phyloP scores from a whole-genome alignment of 2,329 filamentous ascomycete genomes.

The Zymoseptoria ardabiliae region DNA sequence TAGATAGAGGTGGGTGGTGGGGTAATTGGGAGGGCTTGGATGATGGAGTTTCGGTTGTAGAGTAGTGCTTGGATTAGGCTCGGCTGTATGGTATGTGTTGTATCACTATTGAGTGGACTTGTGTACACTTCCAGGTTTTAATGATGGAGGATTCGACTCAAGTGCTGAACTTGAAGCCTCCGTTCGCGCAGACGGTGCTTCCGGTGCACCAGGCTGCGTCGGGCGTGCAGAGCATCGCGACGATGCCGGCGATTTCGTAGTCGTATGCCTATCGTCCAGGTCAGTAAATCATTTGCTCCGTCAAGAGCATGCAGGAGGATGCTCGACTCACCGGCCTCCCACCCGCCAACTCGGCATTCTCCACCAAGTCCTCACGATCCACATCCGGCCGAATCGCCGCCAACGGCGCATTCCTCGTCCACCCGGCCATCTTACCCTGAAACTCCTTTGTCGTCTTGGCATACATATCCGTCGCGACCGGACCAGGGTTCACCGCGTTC shows the following conservation, averaged over 20 bases:
- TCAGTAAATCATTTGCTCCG: conserved; percentile 20
- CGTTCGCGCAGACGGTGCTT: conserved; percentile 72
- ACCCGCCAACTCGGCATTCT: conserved; percentile 41
- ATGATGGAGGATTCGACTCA: not conserved
- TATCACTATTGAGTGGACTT: not conserved
- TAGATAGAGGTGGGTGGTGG: too few relatives aligned
- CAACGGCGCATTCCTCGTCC: conserved; percentile 58
- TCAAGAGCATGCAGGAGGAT: conserved; percentile 17
- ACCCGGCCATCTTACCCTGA: conserved; percentile 52
- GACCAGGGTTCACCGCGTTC: conserved; percentile 60
- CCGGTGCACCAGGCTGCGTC: conserved; percentile 73
- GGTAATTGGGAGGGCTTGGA: too few relatives aligned
- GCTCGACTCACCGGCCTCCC: conserved; percentile 45
- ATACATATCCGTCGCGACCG: conserved; percentile 60
- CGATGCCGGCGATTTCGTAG: conserved; percentile 65
- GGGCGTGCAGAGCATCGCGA: conserved; percentile 65
- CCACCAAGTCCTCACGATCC: conserved; percentile 51
- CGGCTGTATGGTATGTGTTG: not conserved
- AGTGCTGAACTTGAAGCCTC: conserved; percentile 58
- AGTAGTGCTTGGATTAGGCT: too few relatives aligned
- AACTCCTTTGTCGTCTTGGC: conserved; percentile 50
- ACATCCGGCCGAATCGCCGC: conserved; percentile 53
- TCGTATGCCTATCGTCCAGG: conserved; percentile 46
- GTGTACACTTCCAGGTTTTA: not conserved
- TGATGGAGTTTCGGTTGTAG: too few relatives aligned